Evolutionary conservation across 345 rosid species (phyloP).

Genomic region (Pistacia atlantica): DNA sequence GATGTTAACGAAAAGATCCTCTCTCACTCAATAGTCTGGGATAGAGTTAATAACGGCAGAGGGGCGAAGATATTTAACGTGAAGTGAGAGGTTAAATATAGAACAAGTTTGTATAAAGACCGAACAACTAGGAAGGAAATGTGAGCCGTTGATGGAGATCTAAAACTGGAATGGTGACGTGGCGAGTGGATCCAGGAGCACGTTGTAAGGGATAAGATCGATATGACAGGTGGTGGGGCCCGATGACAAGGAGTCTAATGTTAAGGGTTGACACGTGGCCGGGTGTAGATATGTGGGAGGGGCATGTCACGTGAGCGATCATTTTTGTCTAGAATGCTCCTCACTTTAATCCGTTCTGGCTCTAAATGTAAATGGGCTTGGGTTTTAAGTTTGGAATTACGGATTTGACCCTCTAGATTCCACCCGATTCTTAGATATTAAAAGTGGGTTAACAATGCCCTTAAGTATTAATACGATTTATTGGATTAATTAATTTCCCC

Average conservation of each 20-base stretch:
- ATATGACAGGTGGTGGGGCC: constrained; percentile 45
- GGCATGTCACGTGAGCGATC: not conserved
- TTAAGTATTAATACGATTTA: too few relatives aligned
- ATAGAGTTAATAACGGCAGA: fast-evolving
- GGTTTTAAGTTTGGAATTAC: not conserved
- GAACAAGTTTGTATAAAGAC: constrained; percentile 21
- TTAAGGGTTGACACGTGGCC: constrained; percentile 27
- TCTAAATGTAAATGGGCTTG: not conserved
- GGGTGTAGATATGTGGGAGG: not conserved
- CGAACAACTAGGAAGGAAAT: constrained; percentile 17
- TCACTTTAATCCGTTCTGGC: constrained; percentile 21
- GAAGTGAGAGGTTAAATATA: constrained; percentile 21
- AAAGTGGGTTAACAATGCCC: too few relatives aligned
- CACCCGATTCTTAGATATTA: not conserved
- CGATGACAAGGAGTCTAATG: not conserved
- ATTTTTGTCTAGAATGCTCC: constrained; percentile 21
- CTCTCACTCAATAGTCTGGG: not conserved
- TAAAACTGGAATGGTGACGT: constrained; percentile 20
- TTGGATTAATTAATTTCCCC: too few relatives aligned
- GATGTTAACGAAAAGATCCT: too few relatives aligned
- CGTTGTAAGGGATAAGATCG: constrained; percentile 53
- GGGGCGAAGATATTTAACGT: constrained; percentile 34
- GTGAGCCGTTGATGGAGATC: constrained; percentile 44
- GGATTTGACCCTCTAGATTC: not conserved
- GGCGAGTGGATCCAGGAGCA: constrained; percentile 45